phyloP scores from a whole-genome alignment of 495 filamentous ascomycete species.

The Filosporella fistucella region DNA sequence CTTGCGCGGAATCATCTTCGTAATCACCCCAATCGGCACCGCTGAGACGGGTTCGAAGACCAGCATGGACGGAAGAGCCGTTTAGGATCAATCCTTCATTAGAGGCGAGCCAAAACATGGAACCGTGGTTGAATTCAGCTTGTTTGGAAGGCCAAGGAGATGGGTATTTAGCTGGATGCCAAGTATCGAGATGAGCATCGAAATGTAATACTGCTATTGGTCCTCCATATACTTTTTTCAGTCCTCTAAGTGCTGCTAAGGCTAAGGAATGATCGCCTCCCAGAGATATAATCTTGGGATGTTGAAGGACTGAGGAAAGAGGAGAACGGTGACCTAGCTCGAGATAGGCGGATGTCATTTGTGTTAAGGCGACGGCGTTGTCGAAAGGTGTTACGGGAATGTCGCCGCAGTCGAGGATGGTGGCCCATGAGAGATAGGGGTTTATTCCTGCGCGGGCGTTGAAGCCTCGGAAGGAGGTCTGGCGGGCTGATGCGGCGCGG shows the following conservation, averaged over 20 bases:
- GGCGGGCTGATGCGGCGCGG: constrained; percentile 68
- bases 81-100: constrained; percentile 70
- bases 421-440: constrained; percentile 51
- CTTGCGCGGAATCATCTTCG: constrained; percentile 56
- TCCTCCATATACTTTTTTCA: constrained; percentile 64
- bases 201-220: constrained; percentile 80
- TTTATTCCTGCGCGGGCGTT: constrained; percentile 75
- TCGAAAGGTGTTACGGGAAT: constrained; percentile 64
- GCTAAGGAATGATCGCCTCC: constrained; percentile 82
- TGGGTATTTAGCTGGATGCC: constrained; percentile 76
- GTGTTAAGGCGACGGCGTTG: constrained; percentile 64
- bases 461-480: constrained; percentile 69
- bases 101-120: constrained; percentile 79
- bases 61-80: constrained; percentile 67
- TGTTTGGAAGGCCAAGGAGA: constrained; percentile 67
- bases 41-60: constrained; percentile 66
- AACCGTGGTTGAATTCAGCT: constrained; percentile 75
- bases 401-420: constrained; percentile 70
- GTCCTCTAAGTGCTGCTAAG: constrained; percentile 67
- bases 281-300: constrained; percentile 69
- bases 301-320: constrained; percentile 23
- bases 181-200: constrained; percentile 76
- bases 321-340: constrained; percentile 35
- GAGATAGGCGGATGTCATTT: constrained; percentile 40
- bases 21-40: constrained; percentile 65